Percentiles rank a stretch among this genome's conserved stretches.
phyloP scores from a whole-genome alignment of 2,329 filamentous ascomycete species.

The Colletotrichum echinochloae region DNA sequence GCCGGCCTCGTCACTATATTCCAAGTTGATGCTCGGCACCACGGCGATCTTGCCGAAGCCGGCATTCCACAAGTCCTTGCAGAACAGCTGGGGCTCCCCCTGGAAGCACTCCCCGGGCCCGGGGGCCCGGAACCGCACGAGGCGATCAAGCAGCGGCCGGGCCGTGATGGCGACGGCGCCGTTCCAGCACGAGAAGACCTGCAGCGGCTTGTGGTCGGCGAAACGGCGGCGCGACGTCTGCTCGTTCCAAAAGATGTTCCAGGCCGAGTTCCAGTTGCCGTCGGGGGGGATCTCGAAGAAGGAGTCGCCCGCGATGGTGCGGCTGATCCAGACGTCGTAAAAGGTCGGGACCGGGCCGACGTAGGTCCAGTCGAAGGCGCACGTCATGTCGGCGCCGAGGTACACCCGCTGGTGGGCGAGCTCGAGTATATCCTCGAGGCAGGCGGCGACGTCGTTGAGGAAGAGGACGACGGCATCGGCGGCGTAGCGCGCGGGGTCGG shows the following conservation, averaged over 20 bases:
- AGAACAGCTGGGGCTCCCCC: constrained; percentile 67
- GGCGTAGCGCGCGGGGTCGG: constrained; percentile 40
- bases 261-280: constrained; percentile 61
- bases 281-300: constrained; percentile 66
- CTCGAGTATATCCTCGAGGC: constrained; percentile 65
- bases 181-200: constrained; percentile 73
- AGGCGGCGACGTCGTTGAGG: constrained; percentile 66
- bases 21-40: constrained; percentile 66
- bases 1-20: constrained; percentile 61
- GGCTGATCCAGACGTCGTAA: constrained; percentile 67
- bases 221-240: constrained; percentile 50
- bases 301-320: constrained; percentile 63
- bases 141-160: constrained; percentile 57
- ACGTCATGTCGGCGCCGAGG: constrained; percentile 67
- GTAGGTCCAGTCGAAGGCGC: constrained; percentile 69
- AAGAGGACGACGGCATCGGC: constrained; percentile 60
- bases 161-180: constrained; percentile 64
- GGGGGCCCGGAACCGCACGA: constrained; percentile 58
- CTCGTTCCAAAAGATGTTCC: constrained; percentile 67
- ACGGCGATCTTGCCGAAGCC: constrained; percentile 66
- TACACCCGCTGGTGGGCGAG: constrained; percentile 57
- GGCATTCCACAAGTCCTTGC: constrained; percentile 66
- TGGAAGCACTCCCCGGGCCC: constrained; percentile 60
- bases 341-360: constrained; percentile 59
- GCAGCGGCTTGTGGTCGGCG: constrained; percentile 59